phyloP scores from a whole-genome alignment of 306 rosid genomes.

The Cicer judaicum region DNA sequence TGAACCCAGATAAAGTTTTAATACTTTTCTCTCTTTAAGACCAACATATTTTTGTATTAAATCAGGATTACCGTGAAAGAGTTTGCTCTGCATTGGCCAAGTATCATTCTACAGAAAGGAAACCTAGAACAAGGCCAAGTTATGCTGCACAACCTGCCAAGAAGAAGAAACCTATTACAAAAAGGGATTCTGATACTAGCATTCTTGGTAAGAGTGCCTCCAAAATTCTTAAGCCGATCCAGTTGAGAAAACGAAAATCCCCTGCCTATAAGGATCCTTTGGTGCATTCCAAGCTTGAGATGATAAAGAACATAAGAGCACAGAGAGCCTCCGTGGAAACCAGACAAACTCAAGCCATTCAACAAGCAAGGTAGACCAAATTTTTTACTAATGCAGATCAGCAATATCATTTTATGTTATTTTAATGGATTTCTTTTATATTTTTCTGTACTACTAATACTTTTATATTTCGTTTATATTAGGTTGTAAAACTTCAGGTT shows the following conservation, averaged over 20 bases:
- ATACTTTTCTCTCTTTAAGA: constrained; percentile 9
- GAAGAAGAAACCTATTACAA: constrained; percentile 59
- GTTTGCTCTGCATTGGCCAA: constrained; percentile 74
- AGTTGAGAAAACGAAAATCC: constrained; percentile 56
- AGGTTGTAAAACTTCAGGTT: constrained; percentile 29
- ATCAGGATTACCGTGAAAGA: constrained; percentile 79
- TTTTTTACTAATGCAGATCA: constrained; percentile 16
- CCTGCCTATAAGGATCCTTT: constrained; percentile 87
- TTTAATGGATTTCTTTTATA: not conserved
- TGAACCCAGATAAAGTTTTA: constrained; percentile 8
- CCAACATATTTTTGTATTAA: constrained; percentile 33
- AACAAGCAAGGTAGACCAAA: constrained; percentile 76
- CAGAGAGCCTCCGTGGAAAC: constrained; percentile 74
- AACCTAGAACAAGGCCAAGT: constrained; percentile 65
- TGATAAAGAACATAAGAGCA: constrained; percentile 88
- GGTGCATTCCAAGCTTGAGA: constrained; percentile 84
- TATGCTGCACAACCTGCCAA: constrained; percentile 43
- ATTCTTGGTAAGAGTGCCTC: constrained; percentile 40
- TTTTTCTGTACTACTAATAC: not conserved
- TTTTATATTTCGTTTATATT: constrained; percentile 31
- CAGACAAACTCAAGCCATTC: constrained; percentile 70
- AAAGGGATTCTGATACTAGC: constrained; percentile 41
- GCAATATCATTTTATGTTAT: not conserved
- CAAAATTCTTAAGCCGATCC: constrained; percentile 42
- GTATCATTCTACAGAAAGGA: constrained; percentile 63